phyloP scores from a whole-genome alignment of 139 green algal species.

The Chlorella vulgaris region DNA sequence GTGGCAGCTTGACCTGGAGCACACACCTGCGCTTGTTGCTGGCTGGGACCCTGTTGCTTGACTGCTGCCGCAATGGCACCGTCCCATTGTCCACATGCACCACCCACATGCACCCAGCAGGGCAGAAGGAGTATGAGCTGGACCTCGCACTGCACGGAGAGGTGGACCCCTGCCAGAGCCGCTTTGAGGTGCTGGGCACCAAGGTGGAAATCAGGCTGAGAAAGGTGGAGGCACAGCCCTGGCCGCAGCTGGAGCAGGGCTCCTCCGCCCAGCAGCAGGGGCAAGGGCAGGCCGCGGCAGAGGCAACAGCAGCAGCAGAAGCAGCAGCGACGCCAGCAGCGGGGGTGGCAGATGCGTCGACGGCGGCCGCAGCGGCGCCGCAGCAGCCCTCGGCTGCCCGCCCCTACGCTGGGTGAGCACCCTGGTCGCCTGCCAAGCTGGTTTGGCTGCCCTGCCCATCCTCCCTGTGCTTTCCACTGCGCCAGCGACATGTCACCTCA shows the following conservation, averaged over 20 bases:
- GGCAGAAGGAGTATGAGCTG: conserved; percentile 66
- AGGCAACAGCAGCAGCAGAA: not conserved
- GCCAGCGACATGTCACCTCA: too few species aligned
- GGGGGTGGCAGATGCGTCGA: not conserved
- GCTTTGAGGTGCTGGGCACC: conserved; percentile 68
- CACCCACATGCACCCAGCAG: too few species aligned
- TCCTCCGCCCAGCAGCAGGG: not conserved
- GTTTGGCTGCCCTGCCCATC: not conserved
- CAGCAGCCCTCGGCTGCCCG: not conserved
- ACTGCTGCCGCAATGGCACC: too few species aligned
- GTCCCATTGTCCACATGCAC: too few species aligned
- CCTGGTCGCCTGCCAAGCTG: not conserved
- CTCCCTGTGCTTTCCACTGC: not conserved
- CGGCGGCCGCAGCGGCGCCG: not conserved
- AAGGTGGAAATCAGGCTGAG: conserved; percentile 83
- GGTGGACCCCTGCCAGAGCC: conserved; percentile 48
- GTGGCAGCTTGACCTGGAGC: not conserved
- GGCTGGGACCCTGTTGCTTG: too few species aligned
- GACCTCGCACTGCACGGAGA: conserved; percentile 64
- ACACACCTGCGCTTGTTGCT: not conserved
- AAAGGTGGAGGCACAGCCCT: conserved; percentile 69
- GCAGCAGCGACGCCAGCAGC: not conserved
- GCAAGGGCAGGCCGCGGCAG: not conserved
- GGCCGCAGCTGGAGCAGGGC: conserved; percentile 68
- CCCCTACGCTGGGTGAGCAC: conserved; percentile 26